Percentiles rank a stretch among this genome's conserved stretches.
These are phyloP conservation scores for Talaromyces sp. DNA, from an alignment of 2,329 filamentous ascomycete genomes.

Conservation along the genomic window DNA sequence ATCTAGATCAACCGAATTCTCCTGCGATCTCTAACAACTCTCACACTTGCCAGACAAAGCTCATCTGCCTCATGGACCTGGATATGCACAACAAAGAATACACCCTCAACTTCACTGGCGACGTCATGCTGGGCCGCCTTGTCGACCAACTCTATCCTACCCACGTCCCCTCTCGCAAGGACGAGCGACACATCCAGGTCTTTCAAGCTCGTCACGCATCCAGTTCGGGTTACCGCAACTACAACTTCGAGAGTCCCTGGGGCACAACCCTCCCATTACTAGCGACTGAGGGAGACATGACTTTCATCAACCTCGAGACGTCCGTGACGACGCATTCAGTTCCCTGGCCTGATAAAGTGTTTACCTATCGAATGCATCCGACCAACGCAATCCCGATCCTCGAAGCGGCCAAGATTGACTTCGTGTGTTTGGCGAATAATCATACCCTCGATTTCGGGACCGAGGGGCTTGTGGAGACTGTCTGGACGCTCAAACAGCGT, in stretches of 20 bases:
- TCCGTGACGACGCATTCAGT: constrained; percentile 30
- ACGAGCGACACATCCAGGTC: constrained; percentile 23
- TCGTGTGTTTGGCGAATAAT: constrained; percentile 39
- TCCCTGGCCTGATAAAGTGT: constrained; percentile 39
- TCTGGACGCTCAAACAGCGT: constrained; percentile 25
- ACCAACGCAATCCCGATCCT: constrained; percentile 32
- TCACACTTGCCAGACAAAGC: neutral
- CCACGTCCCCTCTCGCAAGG: constrained; percentile 30
- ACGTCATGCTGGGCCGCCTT: constrained; percentile 43
- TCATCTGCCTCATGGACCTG: neutral
- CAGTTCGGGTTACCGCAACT: constrained; percentile 21
- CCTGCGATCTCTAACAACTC: neutral
- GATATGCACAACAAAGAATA: constrained; percentile 20
- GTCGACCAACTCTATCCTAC: constrained; percentile 39
- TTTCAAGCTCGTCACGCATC: constrained; percentile 24
- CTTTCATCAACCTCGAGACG: constrained; percentile 42
- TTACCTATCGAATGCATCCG: constrained; percentile 43
- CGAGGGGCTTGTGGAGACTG: constrained; percentile 35
- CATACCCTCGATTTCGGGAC: constrained; percentile 38
- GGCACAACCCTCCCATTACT: constrained; percentile 34
- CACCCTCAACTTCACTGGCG: constrained; percentile 34
- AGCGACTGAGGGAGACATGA: constrained; percentile 27
- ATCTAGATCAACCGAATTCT: neutral
- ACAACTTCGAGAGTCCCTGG: constrained; percentile 32
- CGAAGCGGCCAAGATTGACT: constrained; percentile 31